phyloP scores from a whole-genome alignment of 2,329 filamentous ascomycete species.

The Bipolaris sorokiniana region DNA sequence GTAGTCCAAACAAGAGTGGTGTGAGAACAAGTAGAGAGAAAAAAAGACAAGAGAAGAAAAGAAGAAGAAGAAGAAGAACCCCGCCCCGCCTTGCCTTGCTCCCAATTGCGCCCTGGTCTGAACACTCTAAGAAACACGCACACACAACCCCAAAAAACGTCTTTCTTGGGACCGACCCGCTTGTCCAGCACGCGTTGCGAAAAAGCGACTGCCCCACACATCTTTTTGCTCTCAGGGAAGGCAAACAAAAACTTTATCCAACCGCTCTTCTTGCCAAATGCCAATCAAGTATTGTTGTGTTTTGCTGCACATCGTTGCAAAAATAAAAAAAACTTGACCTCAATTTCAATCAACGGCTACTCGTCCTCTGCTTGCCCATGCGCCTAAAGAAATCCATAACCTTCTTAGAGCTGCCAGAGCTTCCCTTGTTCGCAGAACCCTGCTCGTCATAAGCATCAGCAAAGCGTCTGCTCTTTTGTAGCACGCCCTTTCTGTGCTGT shows the following conservation, averaged over 20 bases:
- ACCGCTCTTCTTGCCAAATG: not conserved
- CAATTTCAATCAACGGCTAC: conserved; percentile 11
- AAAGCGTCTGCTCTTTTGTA: conserved; percentile 88
- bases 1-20: not conserved
- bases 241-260: not conserved
- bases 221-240: not conserved
- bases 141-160: not conserved
- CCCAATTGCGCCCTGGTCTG: conserved; percentile 7
- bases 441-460: conserved; percentile 81
- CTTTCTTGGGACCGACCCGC: not conserved
- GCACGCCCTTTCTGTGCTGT: conserved; percentile 56
- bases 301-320: not conserved
- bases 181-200: not conserved
- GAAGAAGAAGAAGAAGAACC: not conserved
- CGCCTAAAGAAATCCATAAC: conserved; percentile 99
- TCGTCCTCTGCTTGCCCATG: conserved; percentile 72
- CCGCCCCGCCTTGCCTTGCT: not conserved
- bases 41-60: not conserved
- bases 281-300: not conserved
- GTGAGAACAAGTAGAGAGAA: not conserved
- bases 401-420: conserved; percentile 76
- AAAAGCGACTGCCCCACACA: not conserved
- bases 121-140: conserved; percentile 5
- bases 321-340: not conserved
- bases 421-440: conserved; percentile 38